Percentiles rank a stretch among this genome's conserved stretches.
Conservation (phyloP, 1,284 basidiomycete species). For the Taiwanofungus camphoratus region DNA sequence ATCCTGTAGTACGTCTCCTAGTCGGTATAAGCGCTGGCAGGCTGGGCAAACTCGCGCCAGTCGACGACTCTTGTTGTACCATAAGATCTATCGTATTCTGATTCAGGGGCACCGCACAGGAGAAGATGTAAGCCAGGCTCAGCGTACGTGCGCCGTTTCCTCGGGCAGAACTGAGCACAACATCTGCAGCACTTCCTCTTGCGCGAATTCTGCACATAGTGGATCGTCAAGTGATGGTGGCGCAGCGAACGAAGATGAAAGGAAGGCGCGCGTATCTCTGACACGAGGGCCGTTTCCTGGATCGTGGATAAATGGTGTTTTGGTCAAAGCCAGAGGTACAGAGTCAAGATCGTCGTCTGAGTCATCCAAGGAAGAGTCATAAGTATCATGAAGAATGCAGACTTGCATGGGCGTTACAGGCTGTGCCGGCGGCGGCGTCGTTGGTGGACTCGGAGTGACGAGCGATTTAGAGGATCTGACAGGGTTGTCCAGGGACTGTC, state of each 20-base stretch:
- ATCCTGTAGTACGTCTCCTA: conserved; percentile 58
- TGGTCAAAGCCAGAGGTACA: conserved; percentile 23
- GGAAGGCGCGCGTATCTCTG: conserved; percentile 51
- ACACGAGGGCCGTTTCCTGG: conserved; percentile 75
- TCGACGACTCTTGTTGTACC: conserved; percentile 75
- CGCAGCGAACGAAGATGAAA: conserved; percentile 58
- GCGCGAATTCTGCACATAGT: conserved; percentile 67
- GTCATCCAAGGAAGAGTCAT: background rate
- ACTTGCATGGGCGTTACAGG: background rate
- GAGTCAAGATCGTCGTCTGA: conserved; percentile 14
- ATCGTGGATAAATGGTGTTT: conserved; percentile 59
- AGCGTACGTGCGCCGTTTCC: conserved; percentile 60
- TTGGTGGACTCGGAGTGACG: background rate
- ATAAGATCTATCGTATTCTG: conserved; percentile 49
- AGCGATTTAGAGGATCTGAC: conserved; percentile 1
- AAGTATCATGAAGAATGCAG: background rate
- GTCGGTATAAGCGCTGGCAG: conserved; percentile 61
- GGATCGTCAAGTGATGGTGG: conserved; percentile 54
- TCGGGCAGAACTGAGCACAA: conserved; percentile 59
- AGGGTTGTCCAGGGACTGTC: conserved; percentile 1
- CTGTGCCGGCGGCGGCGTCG: background rate
- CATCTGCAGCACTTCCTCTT: conserved; percentile 68
- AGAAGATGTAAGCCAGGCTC: conserved; percentile 4
- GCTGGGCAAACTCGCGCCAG: conserved; percentile 68
- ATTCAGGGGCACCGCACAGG: background rate